A percentile compares a stretch with the other conserved stretches of the same genome.
Evolutionary conservation across 1,139 yeast species (phyloP).

Genomic region (Saccharomyces pastorianus): DNA sequence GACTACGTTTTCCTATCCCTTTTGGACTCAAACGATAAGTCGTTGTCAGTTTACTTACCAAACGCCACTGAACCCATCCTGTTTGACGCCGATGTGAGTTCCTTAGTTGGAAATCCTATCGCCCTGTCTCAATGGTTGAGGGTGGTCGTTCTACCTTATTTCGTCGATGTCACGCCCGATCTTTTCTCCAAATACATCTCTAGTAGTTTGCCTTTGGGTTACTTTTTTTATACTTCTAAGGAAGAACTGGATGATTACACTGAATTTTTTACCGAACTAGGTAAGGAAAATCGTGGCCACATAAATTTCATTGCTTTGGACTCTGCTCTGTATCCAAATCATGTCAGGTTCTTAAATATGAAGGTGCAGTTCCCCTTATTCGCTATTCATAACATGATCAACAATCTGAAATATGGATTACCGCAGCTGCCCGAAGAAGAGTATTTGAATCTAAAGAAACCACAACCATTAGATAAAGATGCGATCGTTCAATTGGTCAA

Average conservation of each 20-base stretch:
- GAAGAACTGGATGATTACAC: slow-evolving; percentile 56
- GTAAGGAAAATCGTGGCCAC: slow-evolving; percentile 69
- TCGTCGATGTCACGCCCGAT: slow-evolving; percentile 81
- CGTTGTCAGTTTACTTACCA: slow-evolving; percentile 6
- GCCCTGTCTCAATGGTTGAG: slow-evolving; percentile 9
- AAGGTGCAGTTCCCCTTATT: slow-evolving; percentile 81
- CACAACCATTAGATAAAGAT: slow-evolving; percentile 33
- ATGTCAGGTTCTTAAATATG: slow-evolving; percentile 81
- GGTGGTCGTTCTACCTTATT: slow-evolving; percentile 53
- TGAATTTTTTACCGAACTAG: slow-evolving; percentile 50
- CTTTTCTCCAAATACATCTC: slow-evolving; percentile 71
- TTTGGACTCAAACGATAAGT: slow-evolving; percentile 1
- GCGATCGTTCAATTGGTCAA: slow-evolving; percentile 54
- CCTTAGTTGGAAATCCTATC: neutral
- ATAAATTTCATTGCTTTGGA: slow-evolving; percentile 85
- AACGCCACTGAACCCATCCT: neutral
- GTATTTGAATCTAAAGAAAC: slow-evolving; percentile 16
- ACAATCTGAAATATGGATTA: slow-evolving; percentile 69
- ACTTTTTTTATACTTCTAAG: slow-evolving; percentile 68
- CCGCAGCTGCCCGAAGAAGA: slow-evolving; percentile 38
- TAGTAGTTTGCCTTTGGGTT: slow-evolving; percentile 71
- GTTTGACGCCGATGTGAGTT: slow-evolving; percentile 1
- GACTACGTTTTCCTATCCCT: slow-evolving; percentile 14
- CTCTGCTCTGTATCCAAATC: slow-evolving; percentile 71
- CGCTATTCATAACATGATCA: slow-evolving; percentile 66